Evolutionary conservation across 2,329 filamentous ascomycete genomes (phyloP), one percentile per base, ranked within the genome.

Genomic region (Diplodia seriata): DNA sequence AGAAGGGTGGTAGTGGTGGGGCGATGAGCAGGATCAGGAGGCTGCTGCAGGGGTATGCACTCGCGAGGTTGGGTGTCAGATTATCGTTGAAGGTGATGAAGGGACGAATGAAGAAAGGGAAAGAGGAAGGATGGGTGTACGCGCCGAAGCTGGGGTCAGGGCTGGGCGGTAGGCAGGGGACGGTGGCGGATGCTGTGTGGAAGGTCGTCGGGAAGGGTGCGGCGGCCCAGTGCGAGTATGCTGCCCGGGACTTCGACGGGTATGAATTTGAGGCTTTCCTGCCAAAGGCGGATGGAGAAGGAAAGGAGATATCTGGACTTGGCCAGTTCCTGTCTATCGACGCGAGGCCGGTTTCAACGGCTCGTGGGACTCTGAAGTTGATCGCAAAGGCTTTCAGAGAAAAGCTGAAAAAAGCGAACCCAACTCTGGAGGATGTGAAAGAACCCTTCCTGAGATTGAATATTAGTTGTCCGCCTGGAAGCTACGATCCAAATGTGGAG

Each of bases 401-500:
- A 0, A 80, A 33, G 66, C 67, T 91, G 23, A 76, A 75, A 70
- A 73, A 72, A 65, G 67, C 71, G 0, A 70, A 73, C 55, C 4
- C 69, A 36, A 31, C 67, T 0, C 71, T 78, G 9, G 69, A 72
- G 7, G 72, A 76, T 11, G 71, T 81, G 26, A 83, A 81, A 20
- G 84, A 86, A 62, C 84, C 85, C 0, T 93, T 93, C 73, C 77
- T 93, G 50, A 83, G 83, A 50, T 77, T 94, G 47, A 85, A 88
- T 68, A 87, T 94, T 36, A 76, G 75, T 15, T 93, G 90, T 73
- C 84, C 87, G 0, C 74, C 80, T 0, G 83, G 84, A 33, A 88
- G 82, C 68, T 94, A 94, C 72, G 91, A 94, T 77, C 82, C 85
- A 1, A 94, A 93, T 71, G 78, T 93, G 6, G 88, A 92, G 69